phyloP scores from a whole-genome alignment of 2,329 filamentous ascomycete genomes.

The Cryphonectria japonica region DNA sequence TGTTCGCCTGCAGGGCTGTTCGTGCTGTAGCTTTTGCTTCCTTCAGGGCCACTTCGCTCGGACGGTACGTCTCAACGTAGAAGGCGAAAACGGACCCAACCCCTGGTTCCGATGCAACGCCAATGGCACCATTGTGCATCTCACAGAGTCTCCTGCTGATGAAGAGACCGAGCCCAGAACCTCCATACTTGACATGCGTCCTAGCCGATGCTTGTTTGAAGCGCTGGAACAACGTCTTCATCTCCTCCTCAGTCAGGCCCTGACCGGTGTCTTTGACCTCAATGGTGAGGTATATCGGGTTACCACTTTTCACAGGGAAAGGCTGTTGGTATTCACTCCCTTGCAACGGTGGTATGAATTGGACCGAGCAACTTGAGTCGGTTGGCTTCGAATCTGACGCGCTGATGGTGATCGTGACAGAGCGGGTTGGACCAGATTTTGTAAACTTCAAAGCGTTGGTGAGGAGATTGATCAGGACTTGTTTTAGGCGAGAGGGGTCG shows the following conservation, averaged over 20 bases:
- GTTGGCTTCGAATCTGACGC: slow-evolving; percentile 46
- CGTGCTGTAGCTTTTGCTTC: slow-evolving; percentile 46
- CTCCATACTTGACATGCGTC: slow-evolving; percentile 75
- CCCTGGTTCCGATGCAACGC: slow-evolving; percentile 69
- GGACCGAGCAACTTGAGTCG: slow-evolving; percentile 52
- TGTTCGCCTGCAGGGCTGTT: slow-evolving; percentile 37
- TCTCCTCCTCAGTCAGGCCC: slow-evolving; percentile 68
- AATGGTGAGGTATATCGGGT: slow-evolving; percentile 69
- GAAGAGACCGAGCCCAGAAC: slow-evolving; percentile 75
- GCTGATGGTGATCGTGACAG: slow-evolving; percentile 54
- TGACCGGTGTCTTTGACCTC: slow-evolving; percentile 78
- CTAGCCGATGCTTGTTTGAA: slow-evolving; percentile 74
- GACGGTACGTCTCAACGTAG: slow-evolving; percentile 64
- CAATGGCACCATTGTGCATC: slow-evolving; percentile 79
- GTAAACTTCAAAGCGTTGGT: slow-evolving; percentile 87
- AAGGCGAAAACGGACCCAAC: slow-evolving; percentile 78
- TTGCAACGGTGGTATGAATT: slow-evolving; percentile 63
- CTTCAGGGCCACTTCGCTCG: slow-evolving; percentile 44
- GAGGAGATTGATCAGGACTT: slow-evolving; percentile 79
- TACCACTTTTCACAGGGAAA: slow-evolving; percentile 37
- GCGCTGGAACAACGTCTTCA: slow-evolving; percentile 70
- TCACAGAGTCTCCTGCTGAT: slow-evolving; percentile 81
- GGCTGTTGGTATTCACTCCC: slow-evolving; percentile 46
- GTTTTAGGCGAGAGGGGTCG: slow-evolving; percentile 75
- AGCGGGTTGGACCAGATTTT: slow-evolving; percentile 61